phyloP scores from a whole-genome alignment of 768 basidiomycete species.

The Boletus rubescentipes region DNA sequence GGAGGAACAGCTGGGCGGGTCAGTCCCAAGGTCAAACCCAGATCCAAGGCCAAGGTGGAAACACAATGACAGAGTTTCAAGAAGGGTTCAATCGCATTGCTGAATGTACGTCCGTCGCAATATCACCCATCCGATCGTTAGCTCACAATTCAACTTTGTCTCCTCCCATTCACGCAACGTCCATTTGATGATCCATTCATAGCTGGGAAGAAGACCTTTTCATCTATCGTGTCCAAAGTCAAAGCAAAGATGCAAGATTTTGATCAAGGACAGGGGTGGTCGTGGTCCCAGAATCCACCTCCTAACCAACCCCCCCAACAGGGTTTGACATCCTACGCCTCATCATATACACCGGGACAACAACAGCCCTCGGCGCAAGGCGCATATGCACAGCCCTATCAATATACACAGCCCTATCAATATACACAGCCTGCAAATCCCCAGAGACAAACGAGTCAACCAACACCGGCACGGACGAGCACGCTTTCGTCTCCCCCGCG shows the following conservation, averaged over 20 bases:
- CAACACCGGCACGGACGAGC: slow-evolving; percentile 6
- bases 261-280: slow-evolving; percentile 45
- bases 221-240: slow-evolving; percentile 68
- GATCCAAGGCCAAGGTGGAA: no score
- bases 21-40: no score
- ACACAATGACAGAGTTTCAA: slow-evolving; percentile 63
- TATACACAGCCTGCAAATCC: background rate
- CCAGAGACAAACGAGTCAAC: slow-evolving; percentile 5
- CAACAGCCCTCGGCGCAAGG: slow-evolving; percentile 3
- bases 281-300: slow-evolving; percentile 11
- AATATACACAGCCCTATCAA: slow-evolving; percentile 1
- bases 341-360: background rate
- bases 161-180: no score
- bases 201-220: slow-evolving; percentile 82
- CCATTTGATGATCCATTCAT: background rate
- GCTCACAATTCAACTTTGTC: background rate
- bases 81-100: slow-evolving; percentile 76
- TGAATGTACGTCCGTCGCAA: slow-evolving; percentile 54
- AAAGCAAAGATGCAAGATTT: slow-evolving; percentile 84
- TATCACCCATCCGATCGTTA: background rate
- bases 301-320: background rate
- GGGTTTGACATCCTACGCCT: background rate
- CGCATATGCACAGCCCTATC: slow-evolving; percentile 6
- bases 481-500: slow-evolving; percentile 12
- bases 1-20: no score